Evolutionary conservation across 805 yeast species (phyloP).

Genomic region (Metschnikowia continentalis): DNA sequence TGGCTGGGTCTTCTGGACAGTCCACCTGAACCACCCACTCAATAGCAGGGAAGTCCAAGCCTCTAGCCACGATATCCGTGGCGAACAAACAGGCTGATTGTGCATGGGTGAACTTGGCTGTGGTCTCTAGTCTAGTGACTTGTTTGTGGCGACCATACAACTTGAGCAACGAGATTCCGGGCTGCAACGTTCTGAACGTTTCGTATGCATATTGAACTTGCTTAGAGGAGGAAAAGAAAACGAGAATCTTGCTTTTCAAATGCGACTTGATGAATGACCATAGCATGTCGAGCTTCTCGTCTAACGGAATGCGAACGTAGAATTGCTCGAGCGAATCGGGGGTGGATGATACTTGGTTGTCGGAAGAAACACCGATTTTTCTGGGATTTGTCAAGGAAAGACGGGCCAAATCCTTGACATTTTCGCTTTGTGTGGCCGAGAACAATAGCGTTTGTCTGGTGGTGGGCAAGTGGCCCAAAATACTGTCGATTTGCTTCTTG

Average conservation of each 20-base stretch:
- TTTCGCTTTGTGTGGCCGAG: conserved; percentile 87
- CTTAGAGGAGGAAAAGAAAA: conserved; percentile 81
- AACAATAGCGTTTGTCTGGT: conserved; percentile 79
- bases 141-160: conserved; percentile 89
- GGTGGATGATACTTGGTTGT: conserved; percentile 56
- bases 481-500: conserved; percentile 75
- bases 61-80: conserved; percentile 89
- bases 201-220: conserved; percentile 90
- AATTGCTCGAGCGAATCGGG: conserved; percentile 86
- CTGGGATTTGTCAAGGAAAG: conserved; percentile 63
- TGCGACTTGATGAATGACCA: conserved; percentile 87
- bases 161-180: conserved; percentile 85
- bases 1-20: conserved; percentile 86
- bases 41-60: conserved; percentile 86
- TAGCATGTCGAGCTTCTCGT: conserved; percentile 78
- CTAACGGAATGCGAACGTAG: conserved; percentile 64
- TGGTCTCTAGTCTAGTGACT: conserved; percentile 79
- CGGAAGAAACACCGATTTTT: conserved; percentile 37
- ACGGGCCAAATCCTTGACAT: conserved; percentile 77
- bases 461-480: conserved; percentile 71
- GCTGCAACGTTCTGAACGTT: conserved; percentile 79
- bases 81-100: conserved; percentile 81
- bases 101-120: conserved; percentile 70
- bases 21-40: conserved; percentile 95
- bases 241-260: conserved; percentile 72